These are phyloP conservation scores for Rhodotorula sp. DNA, from an alignment of 1,284 basidiomycete species.

Conservation along the genomic window DNA sequence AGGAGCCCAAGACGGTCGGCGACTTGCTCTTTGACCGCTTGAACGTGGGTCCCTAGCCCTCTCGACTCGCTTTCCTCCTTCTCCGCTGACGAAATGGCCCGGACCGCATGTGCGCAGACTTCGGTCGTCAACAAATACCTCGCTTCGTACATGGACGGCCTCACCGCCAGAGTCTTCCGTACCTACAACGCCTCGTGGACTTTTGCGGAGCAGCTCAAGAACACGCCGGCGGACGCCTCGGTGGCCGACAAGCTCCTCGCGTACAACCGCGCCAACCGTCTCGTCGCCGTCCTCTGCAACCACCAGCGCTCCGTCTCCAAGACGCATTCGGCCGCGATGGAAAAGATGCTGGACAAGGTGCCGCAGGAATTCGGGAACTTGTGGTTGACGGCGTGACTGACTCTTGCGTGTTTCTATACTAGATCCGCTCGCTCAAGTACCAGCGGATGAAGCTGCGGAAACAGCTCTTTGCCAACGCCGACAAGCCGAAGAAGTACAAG, in stretches of 20 bases:
- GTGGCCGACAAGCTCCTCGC: constrained; percentile 90
- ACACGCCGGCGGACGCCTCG: constrained; percentile 68
- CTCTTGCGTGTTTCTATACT: neutral
- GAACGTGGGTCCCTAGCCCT: constrained; percentile 36
- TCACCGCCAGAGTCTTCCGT: constrained; percentile 98
- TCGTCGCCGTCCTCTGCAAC: constrained; percentile 95
- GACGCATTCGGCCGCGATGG: constrained; percentile 85
- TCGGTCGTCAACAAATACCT: constrained; percentile 83
- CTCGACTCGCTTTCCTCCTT: neutral
- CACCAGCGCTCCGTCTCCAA: constrained; percentile 92
- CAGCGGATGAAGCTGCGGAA: constrained; percentile 64
- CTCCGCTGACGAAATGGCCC: neutral
- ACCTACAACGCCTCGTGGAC: constrained; percentile 96
- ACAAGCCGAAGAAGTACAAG: constrained; percentile 70
- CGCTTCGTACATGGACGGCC: constrained; percentile 86
- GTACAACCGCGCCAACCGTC: constrained; percentile 92
- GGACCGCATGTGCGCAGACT: constrained; percentile 59
- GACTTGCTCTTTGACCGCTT: constrained; percentile 89
- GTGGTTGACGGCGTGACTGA: neutral
- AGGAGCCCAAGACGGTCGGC: constrained; percentile 80
- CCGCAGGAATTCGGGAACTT: constrained; percentile 40
- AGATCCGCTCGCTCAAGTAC: constrained; percentile 74
- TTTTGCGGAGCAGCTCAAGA: constrained; percentile 82
- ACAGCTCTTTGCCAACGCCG: constrained; percentile 43
- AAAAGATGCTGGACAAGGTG: constrained; percentile 86